Evolutionary conservation across 2,329 filamentous ascomycete species (phyloP).

Genomic region (Microsporum ferrugineum): DNA sequence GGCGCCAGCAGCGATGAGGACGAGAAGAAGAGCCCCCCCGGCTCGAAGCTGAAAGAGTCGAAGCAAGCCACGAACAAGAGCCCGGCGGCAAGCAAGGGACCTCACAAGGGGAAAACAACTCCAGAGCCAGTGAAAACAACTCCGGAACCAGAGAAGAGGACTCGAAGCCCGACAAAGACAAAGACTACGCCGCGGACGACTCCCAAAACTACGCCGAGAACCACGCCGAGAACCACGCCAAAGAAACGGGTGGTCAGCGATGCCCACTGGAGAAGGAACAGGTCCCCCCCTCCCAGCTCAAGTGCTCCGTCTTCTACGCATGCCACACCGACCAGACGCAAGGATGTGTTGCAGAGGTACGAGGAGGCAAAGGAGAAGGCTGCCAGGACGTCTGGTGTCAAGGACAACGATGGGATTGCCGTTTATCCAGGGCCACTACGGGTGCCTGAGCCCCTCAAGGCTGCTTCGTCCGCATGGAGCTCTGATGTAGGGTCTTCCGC

Average conservation of each 20-base stretch:
- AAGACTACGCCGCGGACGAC: slow-evolving; percentile 23
- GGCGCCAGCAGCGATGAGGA: slow-evolving; percentile 46
- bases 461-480: slow-evolving; percentile 15
- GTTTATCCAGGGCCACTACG: slow-evolving; percentile 19
- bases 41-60: slow-evolving; percentile 16
- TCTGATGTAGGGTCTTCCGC: slow-evolving; percentile 5
- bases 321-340: slow-evolving; percentile 33
- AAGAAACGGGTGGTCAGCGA: slow-evolving; percentile 91
- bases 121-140: slow-evolving; percentile 16
- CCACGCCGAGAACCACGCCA: slow-evolving; percentile 45
- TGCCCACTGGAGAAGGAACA: slow-evolving; percentile 61
- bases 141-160: slow-evolving; percentile 10
- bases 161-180: background rate
- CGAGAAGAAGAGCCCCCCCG: slow-evolving; percentile 15
- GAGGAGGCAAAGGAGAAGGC: background rate
- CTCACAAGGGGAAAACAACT: slow-evolving; percentile 20
- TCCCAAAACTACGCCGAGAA: slow-evolving; percentile 25
- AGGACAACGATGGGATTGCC: slow-evolving; percentile 20
- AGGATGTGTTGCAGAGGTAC: slow-evolving; percentile 26
- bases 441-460: slow-evolving; percentile 10
- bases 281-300: slow-evolving; percentile 29
- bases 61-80: slow-evolving; percentile 24
- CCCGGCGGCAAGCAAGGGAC: slow-evolving; percentile 21
- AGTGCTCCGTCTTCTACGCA: slow-evolving; percentile 30
- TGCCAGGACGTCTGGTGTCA: background rate